A percentile compares a stretch with the other conserved stretches of the same genome.
Evolutionary conservation across 768 basidiomycete genomes (phyloP).

Genomic region (Holtermanniella nyarrowii): DNA sequence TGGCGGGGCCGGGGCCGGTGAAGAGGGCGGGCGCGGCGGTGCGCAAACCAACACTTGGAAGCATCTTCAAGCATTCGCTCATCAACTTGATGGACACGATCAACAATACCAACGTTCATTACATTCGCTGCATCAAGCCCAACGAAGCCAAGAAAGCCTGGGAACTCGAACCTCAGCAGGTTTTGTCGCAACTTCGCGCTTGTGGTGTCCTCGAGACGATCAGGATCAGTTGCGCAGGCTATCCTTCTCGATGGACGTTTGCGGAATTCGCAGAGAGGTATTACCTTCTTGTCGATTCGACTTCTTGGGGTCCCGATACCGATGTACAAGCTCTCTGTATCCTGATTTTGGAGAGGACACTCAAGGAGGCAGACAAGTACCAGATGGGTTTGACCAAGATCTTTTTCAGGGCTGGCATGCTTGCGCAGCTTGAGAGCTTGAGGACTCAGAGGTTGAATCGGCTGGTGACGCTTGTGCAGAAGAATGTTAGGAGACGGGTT

Average conservation of each 20-base stretch:
- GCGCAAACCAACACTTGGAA: slow-evolving; percentile 94
- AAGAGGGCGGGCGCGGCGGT: slow-evolving; percentile 41
- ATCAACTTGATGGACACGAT: slow-evolving; percentile 94
- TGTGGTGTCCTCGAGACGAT: slow-evolving; percentile 99
- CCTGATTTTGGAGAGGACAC: slow-evolving; percentile 70
- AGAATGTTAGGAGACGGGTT: slow-evolving; percentile 84
- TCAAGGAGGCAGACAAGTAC: slow-evolving; percentile 91
- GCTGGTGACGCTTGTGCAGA: slow-evolving; percentile 91
- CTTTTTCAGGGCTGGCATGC: slow-evolving; percentile 98
- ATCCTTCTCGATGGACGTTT: slow-evolving; percentile 95
- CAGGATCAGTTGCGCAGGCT: slow-evolving; percentile 95
- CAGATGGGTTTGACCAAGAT: slow-evolving; percentile 96
- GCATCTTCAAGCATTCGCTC: slow-evolving; percentile 93
- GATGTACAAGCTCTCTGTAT: slow-evolving; percentile 73
- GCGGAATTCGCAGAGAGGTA: slow-evolving; percentile 99
- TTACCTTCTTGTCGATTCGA: slow-evolving; percentile 87
- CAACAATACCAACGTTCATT: slow-evolving; percentile 93
- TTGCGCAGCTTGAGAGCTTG: slow-evolving; percentile 83
- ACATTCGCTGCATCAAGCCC: slow-evolving; percentile 98
- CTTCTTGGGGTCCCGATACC: slow-evolving; percentile 65
- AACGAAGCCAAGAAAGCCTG: slow-evolving; percentile 94
- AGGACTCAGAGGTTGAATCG: slow-evolving; percentile 78
- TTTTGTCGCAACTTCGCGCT: slow-evolving; percentile 84
- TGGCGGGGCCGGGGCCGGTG: slow-evolving; percentile 40
- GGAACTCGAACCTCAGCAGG: slow-evolving; percentile 93